Evolutionary conservation across 1,139 yeast species (phyloP), one percentile per base, ranked within the genome.

Genomic region (Suhomyces yuchorum): DNA sequence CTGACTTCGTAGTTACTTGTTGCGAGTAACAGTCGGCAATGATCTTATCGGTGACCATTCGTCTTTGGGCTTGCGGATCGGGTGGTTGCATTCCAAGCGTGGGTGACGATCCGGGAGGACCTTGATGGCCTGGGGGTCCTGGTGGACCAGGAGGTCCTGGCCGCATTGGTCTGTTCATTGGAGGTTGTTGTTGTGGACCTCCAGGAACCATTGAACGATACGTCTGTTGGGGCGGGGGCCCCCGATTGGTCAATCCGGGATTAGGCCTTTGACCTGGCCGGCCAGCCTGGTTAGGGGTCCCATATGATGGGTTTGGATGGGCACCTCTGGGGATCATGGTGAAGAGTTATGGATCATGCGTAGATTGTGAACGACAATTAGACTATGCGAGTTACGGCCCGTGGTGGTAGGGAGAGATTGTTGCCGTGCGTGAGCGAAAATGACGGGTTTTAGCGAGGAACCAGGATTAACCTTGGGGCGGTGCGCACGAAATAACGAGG

Each of bases 11-110:
- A 18, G 58, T 54, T 20, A 67, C 56, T 36, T 56, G 56, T 47
- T 73, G 73, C 22, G 71, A 68, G 54, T 74, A 75, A 54, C 79
- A 74, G 50, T 74, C 79, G n/a, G 64, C 62, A 20, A 66, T 65
- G 43, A 75, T 59, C 51, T 73, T 73, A 46, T 72, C 76, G 22
- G 69, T 58, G 1, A 56, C 51, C 41, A 19, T 34, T 17, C 42
- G 15, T 8, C 28, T 43, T 43, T 38, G 49, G 45, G 26, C 42
- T 32, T 22, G 44, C 38, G 36, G 48, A 43, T 34, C 43, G 30
- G 28, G 22, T 20, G 33, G 34, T n/a, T 30, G 34, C 34, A 30
- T 37, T 8, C 30, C 30, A 17, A 8, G 12, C 20, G n/a, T 18
- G 6, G 28, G 39, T 8, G 39, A 14, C 11, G 44, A 8, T 11